Base-by-base conservation (phyloP, 2,329 filamentous ascomycete species). In the Aspergillus novofumigatus region DNA sequence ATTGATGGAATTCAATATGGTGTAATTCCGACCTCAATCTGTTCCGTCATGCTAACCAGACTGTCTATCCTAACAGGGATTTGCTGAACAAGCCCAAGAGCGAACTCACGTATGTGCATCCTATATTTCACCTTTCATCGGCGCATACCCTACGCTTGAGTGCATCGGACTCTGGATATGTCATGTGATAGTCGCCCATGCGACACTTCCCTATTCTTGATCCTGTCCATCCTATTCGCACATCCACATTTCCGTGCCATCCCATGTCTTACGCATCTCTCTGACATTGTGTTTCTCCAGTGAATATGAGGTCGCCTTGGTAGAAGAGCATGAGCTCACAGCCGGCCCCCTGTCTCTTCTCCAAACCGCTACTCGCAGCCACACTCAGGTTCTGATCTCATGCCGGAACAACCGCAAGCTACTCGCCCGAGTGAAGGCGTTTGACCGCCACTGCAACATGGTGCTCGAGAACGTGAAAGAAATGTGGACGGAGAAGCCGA, bases 391-490 rank as follows among this genome's bases (percentile, higher is more conserved):
- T 61, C 86, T 99, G 64, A 97, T 99, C 72, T 96, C 91, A 54
- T 93, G 93, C 79, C 92, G 94, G 65, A 97, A 96, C 85, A 97
- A 97, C 82, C 90, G 93, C 78, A 99, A 99, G 60, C 84, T 99
- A 50, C 87, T 99, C 55, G 94, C 93, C 52, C 89, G 94, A 63
- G 93, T 99, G 71, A 99, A 99, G 82, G 94, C 94, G 6, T 99
- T 99, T 75, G 94, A 99, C 78, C 85, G 94, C 59, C 94, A 99
- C 78, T 97, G 92, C 85, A 99, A 99, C 80, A 97, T 99, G 94
- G 90, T 96, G 3, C 81, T 97, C 50, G 92, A 96, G 81, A 96
- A 96, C 67, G 92, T 95, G 47, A 95, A 95, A 83, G 94, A 99
- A 80, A 97, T 99, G 93, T 99, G 94, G 94, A 97, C 92, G 9